phyloP scores from a whole-genome alignment of 169 alveolate species.

The Cryptosporidium canis region DNA sequence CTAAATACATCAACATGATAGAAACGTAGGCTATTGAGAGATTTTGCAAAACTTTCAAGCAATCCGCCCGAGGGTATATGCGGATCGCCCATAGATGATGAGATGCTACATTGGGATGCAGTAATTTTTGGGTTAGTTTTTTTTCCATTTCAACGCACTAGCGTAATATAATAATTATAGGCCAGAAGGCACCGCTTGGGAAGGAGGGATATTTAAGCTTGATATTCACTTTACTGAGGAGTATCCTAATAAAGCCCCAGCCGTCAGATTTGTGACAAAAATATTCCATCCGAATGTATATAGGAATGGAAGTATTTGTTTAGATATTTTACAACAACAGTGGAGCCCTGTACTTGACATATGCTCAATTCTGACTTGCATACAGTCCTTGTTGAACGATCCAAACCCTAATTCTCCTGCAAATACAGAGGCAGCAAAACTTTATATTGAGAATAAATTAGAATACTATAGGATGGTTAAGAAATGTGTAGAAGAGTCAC shows the following conservation, averaged over 20 bases:
- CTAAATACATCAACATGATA: neutral
- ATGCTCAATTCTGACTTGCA: conserved; percentile 84
- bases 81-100: conserved; percentile 85
- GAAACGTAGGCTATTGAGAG: conserved; percentile 80
- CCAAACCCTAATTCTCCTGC: conserved; percentile 90
- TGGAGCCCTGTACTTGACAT: conserved; percentile 89
- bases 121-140: conserved; percentile 82
- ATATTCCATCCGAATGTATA: conserved; percentile 89
- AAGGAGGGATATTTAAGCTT: conserved; percentile 85
- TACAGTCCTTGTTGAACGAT: conserved; percentile 85
- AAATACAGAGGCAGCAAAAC: conserved; percentile 87
- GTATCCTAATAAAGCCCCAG: conserved; percentile 87
- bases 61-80: conserved; percentile 82
- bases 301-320: conserved; percentile 84
- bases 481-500: conserved; percentile 80
- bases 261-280: conserved; percentile 80
- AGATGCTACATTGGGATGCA: conserved; percentile 86
- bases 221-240: conserved; percentile 83
- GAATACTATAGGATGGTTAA: conserved; percentile 84
- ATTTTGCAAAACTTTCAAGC: conserved; percentile 78
- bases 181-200: conserved; percentile 90
- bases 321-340: conserved; percentile 85
- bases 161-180: conserved; percentile 12
- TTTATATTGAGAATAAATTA: conserved; percentile 80
- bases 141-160: neutral